Base-by-base conservation (phyloP, 2,329 filamentous ascomycete genomes). In the Ophiocordyceps sinensis region DNA sequence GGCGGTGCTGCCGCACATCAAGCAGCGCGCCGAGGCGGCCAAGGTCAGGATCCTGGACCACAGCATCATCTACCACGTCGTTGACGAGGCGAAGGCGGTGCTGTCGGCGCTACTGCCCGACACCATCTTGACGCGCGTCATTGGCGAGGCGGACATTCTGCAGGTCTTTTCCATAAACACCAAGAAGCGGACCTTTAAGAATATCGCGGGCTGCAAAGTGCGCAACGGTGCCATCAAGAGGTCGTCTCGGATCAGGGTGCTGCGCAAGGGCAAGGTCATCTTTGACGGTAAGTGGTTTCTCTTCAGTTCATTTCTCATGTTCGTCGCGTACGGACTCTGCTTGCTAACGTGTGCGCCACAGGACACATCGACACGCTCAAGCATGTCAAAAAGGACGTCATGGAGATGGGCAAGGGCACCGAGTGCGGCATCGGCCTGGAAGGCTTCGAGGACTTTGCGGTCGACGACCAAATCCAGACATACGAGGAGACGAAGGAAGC, bases 341-440 rank as follows among this genome's bases (percentile, higher is more conserved):
- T 38, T 51, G 43, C 48, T 49, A 41, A 53, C 42, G 9, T 36
- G 14, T 7, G 3, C 35, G 14, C 23, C 43, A 26, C 44, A 94
- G 89, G 88, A 49, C 72, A 71, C 40, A 75, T 96, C 36, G 72
- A 77, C 15, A 85, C 85, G 1, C 75, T 98, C 44, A 95, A 91
- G 65, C 84, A 93, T 53, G 77, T 83, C 59, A 95, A 96, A 71
- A 93, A 93, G 59, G 85, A 95, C 49, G 84, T 91, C 28, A 67
- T 69, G 37, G 85, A 94, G 55, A 91, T 94, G 78, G 79, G 78
- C 53, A 96, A 94, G 63, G 88, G 87, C 44, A 77, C 73, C n/a
- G 91, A 98, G 62, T 98, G 91, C 53, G 91, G 91, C 49, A 80
- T 98, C 49, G 79, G 77, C 40, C 89, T 98, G 53, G 77, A 82